Evolutionary conservation across 257 asterid genomes (phyloP).

Genomic region (Lithospermum erythrorhizon): DNA sequence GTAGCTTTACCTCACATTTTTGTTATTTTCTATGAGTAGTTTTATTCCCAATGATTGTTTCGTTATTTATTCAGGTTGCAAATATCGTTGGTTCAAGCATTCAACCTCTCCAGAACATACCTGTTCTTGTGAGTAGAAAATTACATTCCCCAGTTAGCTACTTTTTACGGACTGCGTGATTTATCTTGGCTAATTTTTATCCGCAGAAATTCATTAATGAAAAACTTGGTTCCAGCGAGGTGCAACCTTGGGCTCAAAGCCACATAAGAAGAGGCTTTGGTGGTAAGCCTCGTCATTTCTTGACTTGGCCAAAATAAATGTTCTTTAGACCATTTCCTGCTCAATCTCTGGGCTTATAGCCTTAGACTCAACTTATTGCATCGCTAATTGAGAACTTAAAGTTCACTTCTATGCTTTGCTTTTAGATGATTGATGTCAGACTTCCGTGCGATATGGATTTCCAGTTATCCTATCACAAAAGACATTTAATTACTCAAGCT

Average conservation of each 20-base stretch:
- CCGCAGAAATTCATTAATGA: constrained; percentile 39
- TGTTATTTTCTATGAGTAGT: too few relatives aligned
- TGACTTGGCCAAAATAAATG: not conserved
- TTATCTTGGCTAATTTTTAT: not conserved
- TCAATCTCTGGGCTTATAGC: too few relatives aligned
- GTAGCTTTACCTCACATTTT: too few relatives aligned
- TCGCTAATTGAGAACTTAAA: not conserved
- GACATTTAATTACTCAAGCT: constrained; percentile 11
- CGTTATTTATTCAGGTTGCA: constrained; percentile 16
- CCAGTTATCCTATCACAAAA: not conserved
- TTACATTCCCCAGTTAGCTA: not conserved
- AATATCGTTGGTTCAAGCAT: constrained; percentile 23
- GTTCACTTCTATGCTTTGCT: not conserved
- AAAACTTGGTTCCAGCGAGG: constrained; percentile 64
- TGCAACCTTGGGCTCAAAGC: constrained; percentile 46
- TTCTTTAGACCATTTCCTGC: not conserved
- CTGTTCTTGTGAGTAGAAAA: constrained; percentile 14
- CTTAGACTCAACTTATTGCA: not conserved
- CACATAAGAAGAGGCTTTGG: constrained; percentile 53
- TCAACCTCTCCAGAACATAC: constrained; percentile 22
- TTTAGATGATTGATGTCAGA: not conserved
- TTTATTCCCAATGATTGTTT: not conserved
- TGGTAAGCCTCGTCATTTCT: constrained; percentile 34
- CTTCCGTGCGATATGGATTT: not conserved
- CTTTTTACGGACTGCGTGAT: not conserved